These are phyloP conservation scores for Aspergillus pseudoterreus DNA, from an alignment of 2,329 filamentous ascomycete species.

Conservation along the genomic window DNA sequence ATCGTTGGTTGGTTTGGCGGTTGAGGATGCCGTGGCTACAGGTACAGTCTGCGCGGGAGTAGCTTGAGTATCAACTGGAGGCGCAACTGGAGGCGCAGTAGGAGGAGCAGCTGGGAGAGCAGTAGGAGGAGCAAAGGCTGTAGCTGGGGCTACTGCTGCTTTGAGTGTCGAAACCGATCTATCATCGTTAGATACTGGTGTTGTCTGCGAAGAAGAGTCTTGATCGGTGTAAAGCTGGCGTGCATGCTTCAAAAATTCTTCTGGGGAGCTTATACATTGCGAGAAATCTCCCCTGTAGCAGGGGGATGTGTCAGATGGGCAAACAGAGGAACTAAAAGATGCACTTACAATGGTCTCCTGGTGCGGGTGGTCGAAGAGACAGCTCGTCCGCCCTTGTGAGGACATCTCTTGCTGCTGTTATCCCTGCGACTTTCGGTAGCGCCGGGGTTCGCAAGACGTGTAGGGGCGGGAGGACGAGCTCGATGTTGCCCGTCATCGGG, in stretches of 20 bases:
- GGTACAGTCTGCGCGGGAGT: no score
- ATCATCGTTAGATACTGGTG: conserved; percentile 4
- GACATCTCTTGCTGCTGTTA: not conserved
- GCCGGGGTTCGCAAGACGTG: not conserved
- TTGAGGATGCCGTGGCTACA: no score
- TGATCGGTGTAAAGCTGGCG: conserved; percentile 6
- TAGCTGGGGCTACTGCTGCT: no score
- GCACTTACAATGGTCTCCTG: conserved; percentile 17
- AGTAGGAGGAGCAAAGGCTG: no score
- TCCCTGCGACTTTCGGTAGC: no score
- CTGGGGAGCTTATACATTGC: conserved; percentile 12
- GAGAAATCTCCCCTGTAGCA: conserved; percentile 7
- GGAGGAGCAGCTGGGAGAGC: no score
- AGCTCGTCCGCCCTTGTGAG: not conserved
- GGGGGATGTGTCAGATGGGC: not conserved
- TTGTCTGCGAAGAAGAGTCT: not conserved
- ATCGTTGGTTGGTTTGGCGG: no score
- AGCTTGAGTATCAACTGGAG: no score
- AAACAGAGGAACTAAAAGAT: not conserved
- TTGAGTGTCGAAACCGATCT: not conserved
- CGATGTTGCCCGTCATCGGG: no score
- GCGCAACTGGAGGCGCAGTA: no score
- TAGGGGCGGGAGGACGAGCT: no score
- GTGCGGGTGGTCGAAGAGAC: not conserved
- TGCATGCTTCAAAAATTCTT: conserved; percentile 15